Evolutionary conservation across 345 rosid genomes (phyloP), one percentile per base, ranked within the genome.

Genomic region (Lenwebbia sp.): DNA sequence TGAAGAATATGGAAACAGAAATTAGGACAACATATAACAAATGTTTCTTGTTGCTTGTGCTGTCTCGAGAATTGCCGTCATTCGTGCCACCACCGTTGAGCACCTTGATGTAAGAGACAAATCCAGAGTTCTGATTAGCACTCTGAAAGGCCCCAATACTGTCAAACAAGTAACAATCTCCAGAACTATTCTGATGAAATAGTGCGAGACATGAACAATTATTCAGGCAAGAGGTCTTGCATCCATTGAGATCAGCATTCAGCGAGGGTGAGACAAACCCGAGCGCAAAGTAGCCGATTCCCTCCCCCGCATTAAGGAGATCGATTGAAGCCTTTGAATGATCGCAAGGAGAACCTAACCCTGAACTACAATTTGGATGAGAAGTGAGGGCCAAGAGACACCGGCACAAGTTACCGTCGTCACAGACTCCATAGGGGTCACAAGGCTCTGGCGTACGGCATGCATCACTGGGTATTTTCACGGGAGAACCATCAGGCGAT

Each of bases 141-240:
- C 33, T 82, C 88, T 91, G 92, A 47, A 94, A 93, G 88, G 96
- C 92, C 55, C 99, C 99, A 21, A 97, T 54, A 84, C 88, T 88
- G 58, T 92, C 94, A 87, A 97, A 93, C 91, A 94, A 83, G 91
- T 92, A 97, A 89, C 99, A 97, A 54, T 89, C 89, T 22, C 96
- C 92, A 6, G 98, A 87, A 86, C 91, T 92, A 90, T 90, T 94
- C 37, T 94, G 92, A 86, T 90, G 93, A 90, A 96, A 96, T 87
- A 95, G 82, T 82, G 92, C 98, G 47, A 93, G 90, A 84, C 99
- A 97, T 0, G 99, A 93, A 86, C 99, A 97, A 81, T 97, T 96
- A 33, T 84, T 62, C 9, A 57, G 85, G 90, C 99, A 97, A 51
- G 95, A 91, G 17, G 87, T 86, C 88, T 92, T 92, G 92, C 99